A percentile compares a stretch with the other conserved stretches of the same genome.
Evolutionary conservation across 78 protist species (phyloP).

Genomic region (Salpingoeca rosetta): DNA sequence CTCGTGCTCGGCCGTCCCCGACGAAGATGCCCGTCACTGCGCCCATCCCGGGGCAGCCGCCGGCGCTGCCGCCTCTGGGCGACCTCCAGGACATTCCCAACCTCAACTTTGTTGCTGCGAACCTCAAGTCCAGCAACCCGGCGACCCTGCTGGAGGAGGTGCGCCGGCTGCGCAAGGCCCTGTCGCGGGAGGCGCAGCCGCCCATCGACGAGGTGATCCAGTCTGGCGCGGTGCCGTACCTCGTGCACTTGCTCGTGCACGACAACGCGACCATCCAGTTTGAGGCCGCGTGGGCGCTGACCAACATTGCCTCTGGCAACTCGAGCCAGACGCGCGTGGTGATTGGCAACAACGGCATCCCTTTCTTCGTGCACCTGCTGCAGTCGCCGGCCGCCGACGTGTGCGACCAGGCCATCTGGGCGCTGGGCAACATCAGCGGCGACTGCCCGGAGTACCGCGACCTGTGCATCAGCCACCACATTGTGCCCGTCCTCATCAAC

Average conservation of each 20-base stretch:
- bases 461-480: conserved; percentile 48
- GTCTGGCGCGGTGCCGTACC: conserved; percentile 75
- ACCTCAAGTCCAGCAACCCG: too few species aligned
- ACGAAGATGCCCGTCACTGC: too few species aligned
- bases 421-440: conserved; percentile 97
- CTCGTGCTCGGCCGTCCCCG: too few species aligned
- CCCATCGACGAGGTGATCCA: conserved; percentile 89
- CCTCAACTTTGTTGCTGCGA: too few species aligned
- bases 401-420: conserved; percentile 96
- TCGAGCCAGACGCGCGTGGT: conserved; percentile 82
- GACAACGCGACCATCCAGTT: conserved; percentile 26
- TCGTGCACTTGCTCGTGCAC: conserved; percentile 77
- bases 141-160: too few species aligned
- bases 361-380: conserved; percentile 75
- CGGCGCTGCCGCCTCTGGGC: too few species aligned
- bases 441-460: conserved; percentile 82
- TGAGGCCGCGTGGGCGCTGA: conserved; percentile 97
- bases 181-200: conserved; percentile 76
- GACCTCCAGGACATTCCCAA: too few species aligned
- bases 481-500: conserved; percentile 51
- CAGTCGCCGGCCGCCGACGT: conserved; percentile 69
- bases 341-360: conserved; percentile 74
- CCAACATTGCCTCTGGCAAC: conserved; percentile 93
- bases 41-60: too few species aligned
- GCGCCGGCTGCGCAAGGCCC: conserved; percentile 78